Evolutionary conservation across 129 eudicot species (phyloP).

Genomic region (Pittosporum tobira): DNA sequence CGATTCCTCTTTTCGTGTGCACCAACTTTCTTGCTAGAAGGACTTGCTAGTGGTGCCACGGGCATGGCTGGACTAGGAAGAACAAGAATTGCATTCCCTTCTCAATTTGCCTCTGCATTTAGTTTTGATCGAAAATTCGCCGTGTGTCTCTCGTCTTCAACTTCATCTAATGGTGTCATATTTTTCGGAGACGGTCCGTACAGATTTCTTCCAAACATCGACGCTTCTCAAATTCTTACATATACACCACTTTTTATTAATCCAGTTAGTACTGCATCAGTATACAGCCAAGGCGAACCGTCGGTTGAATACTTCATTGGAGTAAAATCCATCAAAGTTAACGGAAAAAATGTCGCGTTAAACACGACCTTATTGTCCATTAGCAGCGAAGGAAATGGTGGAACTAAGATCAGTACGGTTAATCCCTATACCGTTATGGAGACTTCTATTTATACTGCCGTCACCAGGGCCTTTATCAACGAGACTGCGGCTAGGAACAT

Average conservation of each 20-base stretch:
- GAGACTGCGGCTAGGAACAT: constrained; percentile 1
- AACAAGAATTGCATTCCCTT: constrained; percentile 19
- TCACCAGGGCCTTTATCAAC: neutral
- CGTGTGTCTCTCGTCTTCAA: constrained; percentile 26
- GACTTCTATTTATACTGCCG: neutral
- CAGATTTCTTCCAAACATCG: neutral
- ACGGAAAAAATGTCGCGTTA: neutral
- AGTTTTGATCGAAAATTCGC: constrained; percentile 24
- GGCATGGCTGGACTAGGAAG: no score
- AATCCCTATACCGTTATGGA: neutral
- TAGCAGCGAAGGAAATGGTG: neutral
- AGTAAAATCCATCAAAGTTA: no score
- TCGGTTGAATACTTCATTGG: constrained; percentile 8
- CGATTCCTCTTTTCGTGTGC: constrained; percentile 1
- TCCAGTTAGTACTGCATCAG: neutral
- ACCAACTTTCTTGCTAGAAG: neutral
- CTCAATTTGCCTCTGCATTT: constrained; percentile 20
- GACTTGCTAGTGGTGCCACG: constrained; percentile 13
- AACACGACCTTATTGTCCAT: neutral
- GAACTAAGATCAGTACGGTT: neutral
- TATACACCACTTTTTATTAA: constrained; percentile 21
- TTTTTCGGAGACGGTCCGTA: constrained; percentile 17
- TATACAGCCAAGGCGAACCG: neutral
- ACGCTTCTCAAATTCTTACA: constrained; percentile 16
- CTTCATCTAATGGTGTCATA: constrained; percentile 18